Conservation (phyloP, 192 early-diverging fungal species). For the Backusella macrospora region DNA sequence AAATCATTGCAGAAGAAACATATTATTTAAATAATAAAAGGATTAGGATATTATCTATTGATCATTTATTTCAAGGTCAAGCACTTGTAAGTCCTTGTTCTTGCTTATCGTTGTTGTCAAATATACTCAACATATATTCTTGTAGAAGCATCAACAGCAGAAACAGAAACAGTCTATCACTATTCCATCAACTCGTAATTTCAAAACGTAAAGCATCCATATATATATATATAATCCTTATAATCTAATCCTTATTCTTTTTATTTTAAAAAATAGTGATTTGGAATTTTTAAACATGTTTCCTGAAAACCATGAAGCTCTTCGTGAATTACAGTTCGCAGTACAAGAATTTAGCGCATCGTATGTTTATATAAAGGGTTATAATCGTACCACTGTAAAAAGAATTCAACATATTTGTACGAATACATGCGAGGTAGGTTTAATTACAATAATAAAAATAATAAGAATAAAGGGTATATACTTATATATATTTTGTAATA, state of each 20-base stretch:
- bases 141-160: no score
- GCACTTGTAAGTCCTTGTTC: conserved; percentile 25
- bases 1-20: conserved; percentile 51
- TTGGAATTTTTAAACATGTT: conserved; percentile 48
- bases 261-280: conserved; percentile 41
- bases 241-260: neutral
- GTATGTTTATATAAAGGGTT: conserved; percentile 60
- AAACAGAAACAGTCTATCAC: neutral
- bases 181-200: conserved; percentile 31
- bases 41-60: conserved; percentile 47
- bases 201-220: conserved; percentile 31
- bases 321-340: conserved; percentile 42
- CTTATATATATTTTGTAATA: neutral
- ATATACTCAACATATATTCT: no score
- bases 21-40: conserved; percentile 52
- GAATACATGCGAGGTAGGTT: conserved; percentile 44
- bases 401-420: conserved; percentile 52
- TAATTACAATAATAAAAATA: neutral
- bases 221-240: neutral
- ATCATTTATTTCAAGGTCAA: conserved; percentile 54
- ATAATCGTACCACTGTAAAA: conserved; percentile 48
- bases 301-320: conserved; percentile 41
- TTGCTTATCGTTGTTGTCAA: no score
- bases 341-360: conserved; percentile 55
- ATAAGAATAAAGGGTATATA: neutral